These are phyloP conservation scores for Colletotrichum musae DNA, from an alignment of 2,329 filamentous ascomycete species.

Conservation along the genomic window DNA sequence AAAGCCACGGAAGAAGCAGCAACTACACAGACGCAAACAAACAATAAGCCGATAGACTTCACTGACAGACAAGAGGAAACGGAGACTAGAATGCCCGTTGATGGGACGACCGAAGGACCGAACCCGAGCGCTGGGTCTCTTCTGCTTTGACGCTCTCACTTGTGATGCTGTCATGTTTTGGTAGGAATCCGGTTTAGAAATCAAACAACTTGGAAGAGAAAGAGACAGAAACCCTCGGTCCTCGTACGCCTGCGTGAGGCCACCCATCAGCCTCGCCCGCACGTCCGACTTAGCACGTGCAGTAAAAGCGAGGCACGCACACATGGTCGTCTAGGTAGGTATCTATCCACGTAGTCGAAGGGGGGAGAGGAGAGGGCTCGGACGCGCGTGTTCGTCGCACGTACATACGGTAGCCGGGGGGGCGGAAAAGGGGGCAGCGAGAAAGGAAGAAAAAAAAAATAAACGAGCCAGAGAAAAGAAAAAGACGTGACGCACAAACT, in stretches of 20 bases:
- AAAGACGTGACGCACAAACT: too few relatives aligned
- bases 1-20: not conserved
- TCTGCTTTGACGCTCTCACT: conserved; percentile 24
- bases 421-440: too few relatives aligned
- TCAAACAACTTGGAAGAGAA: too few relatives aligned
- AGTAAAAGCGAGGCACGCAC: not conserved
- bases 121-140: conserved; percentile 26
- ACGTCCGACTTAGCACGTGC: conserved; percentile 18
- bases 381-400: not conserved
- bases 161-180: not conserved
- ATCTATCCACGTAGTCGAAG: too few relatives aligned
- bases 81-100: conserved; percentile 30
- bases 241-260: too few relatives aligned
- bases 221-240: not conserved
- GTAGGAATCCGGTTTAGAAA: too few relatives aligned
- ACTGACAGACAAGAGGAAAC: not conserved
- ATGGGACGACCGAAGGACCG: conserved; percentile 36
- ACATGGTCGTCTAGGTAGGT: not conserved
- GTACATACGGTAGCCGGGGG: too few relatives aligned
- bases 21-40: conserved; percentile 4
- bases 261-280: not conserved
- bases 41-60: conserved; percentile 18
- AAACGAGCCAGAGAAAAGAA: too few relatives aligned
- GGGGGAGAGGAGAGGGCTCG: not conserved
- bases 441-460: too few relatives aligned